Conservation (phyloP, 306 rosid species). For the Abrus precatorius region DNA sequence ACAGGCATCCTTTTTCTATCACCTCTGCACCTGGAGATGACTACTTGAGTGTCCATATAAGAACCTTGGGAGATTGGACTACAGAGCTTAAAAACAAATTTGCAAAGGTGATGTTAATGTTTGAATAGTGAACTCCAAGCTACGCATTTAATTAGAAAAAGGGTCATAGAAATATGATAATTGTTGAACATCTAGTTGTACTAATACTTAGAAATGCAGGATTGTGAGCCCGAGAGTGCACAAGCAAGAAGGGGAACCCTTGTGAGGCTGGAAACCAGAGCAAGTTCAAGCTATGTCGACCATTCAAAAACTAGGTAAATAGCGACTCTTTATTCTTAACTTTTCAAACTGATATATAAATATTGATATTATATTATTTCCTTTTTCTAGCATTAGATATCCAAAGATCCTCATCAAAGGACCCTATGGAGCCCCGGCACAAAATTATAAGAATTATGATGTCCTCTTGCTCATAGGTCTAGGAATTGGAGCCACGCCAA, state of each 20-base stretch:
- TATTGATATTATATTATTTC: conserved; percentile 13
- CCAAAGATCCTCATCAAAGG: conserved; percentile 87
- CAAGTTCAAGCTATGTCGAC: conserved; percentile 32
- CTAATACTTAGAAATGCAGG: conserved; percentile 66
- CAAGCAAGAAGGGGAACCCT: conserved; percentile 67
- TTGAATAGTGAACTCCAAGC: conserved; percentile 15
- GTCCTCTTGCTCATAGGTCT: conserved; percentile 87
- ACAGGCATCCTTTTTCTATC: conserved; percentile 95
- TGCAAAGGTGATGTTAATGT: conserved; percentile 61
- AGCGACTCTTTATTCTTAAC: conserved; percentile 20
- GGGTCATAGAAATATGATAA: neutral
- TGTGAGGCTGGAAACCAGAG: conserved; percentile 72
- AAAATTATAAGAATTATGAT: conserved; percentile 76
- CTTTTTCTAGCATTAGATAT: conserved; percentile 52
- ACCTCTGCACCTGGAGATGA: conserved; percentile 98
- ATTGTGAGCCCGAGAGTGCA: conserved; percentile 58
- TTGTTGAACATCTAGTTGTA: conserved; percentile 10
- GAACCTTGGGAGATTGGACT: conserved; percentile 93
- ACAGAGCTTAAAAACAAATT: conserved; percentile 73
- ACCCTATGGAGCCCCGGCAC: conserved; percentile 98
- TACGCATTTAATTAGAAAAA: conserved; percentile 1
- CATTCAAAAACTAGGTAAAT: conserved; percentile 59
- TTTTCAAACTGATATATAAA: conserved; percentile 15
- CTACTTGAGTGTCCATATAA: conserved; percentile 84
- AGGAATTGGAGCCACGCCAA: conserved; percentile 96